A percentile compares a stretch with the other conserved stretches of the same genome.
Conservation (phyloP, 306 rosid species). For the Ormosia semicastrata region DNA sequence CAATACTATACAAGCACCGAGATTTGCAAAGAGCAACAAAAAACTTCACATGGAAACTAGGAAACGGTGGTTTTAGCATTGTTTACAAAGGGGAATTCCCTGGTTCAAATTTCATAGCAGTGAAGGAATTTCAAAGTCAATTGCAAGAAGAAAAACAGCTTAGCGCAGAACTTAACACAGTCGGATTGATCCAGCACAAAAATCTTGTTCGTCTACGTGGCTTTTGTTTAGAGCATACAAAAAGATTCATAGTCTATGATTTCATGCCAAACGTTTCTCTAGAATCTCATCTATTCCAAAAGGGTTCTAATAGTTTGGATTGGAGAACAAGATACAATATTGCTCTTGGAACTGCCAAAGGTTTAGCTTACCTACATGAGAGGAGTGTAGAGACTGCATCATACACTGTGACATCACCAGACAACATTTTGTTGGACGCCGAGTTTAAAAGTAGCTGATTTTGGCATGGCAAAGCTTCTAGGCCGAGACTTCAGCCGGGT, state of each 20-base stretch:
- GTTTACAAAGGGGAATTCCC: constrained; percentile 42
- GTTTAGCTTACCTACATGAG: constrained; percentile 46
- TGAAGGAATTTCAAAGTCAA: constrained; percentile 38
- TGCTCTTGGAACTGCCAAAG: constrained; percentile 43
- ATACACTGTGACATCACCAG: constrained; percentile 54
- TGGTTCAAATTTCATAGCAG: constrained; percentile 32
- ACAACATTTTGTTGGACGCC: constrained; percentile 44
- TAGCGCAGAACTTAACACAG: constrained; percentile 40
- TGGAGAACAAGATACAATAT: constrained; percentile 43
- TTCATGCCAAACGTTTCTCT: constrained; percentile 47
- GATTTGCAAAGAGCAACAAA: constrained; percentile 38
- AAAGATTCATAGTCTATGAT: constrained; percentile 41
- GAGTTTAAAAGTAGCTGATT: constrained; percentile 42
- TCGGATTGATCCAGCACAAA: constrained; percentile 44
- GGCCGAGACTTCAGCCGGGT: constrained; percentile 44
- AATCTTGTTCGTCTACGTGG: constrained; percentile 47
- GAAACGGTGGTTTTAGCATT: constrained; percentile 50
- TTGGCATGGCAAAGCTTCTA: constrained; percentile 48
- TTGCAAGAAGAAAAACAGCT: constrained; percentile 40
- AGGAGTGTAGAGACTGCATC: constrained; percentile 48
- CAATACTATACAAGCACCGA: constrained; percentile 28
- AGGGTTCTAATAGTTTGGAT: constrained; percentile 1
- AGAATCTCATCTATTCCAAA: constrained; percentile 30
- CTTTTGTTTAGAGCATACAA: constrained; percentile 33
- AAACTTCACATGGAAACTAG: constrained; percentile 40